Percentiles rank a stretch among this genome's conserved stretches.
These are phyloP conservation scores for Orbilia blumenaviensis DNA, from an alignment of 2,329 filamentous ascomycete genomes.

Conservation along the genomic window DNA sequence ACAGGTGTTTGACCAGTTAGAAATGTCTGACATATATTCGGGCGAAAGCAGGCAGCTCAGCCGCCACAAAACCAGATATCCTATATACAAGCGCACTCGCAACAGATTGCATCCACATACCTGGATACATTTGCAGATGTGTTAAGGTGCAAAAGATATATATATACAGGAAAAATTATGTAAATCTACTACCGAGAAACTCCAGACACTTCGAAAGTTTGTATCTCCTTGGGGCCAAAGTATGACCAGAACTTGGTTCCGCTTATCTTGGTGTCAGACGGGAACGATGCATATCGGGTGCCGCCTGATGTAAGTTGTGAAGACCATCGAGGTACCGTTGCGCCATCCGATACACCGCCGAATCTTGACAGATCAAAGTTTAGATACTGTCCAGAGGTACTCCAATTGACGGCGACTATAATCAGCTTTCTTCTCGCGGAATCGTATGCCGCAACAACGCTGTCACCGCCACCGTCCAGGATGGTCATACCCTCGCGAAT, in stretches of 20 bases:
- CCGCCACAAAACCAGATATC: too few relatives aligned
- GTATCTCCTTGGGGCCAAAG: constrained; percentile 60
- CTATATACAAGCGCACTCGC: too few relatives aligned
- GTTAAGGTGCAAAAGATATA: not conserved
- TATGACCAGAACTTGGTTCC: constrained; percentile 61
- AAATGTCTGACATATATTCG: too few relatives aligned
- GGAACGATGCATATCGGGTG: constrained; percentile 59
- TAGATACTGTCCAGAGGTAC: constrained; percentile 60
- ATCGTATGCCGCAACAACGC: constrained; percentile 62
- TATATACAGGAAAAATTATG: not conserved
- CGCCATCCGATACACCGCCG: constrained; percentile 58
- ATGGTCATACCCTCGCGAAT: constrained; percentile 62
- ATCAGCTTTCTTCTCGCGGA: constrained; percentile 59
- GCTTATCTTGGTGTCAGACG: constrained; percentile 59
- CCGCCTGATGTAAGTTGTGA: constrained; percentile 60
- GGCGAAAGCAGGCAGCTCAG: too few relatives aligned
- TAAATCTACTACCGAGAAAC: not conserved
- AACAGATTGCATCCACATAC: too few relatives aligned
- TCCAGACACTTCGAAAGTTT: constrained; percentile 61
- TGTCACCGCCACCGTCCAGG: constrained; percentile 60
- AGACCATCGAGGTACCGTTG: constrained; percentile 60
- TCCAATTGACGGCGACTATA: constrained; percentile 62
- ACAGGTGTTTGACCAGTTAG: too few relatives aligned
- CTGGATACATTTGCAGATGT: too few relatives aligned
- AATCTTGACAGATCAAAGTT: constrained; percentile 62